Evolutionary conservation across 139 green algal species (phyloP).

Genomic region (Edaphochlamys debaryana): DNA sequence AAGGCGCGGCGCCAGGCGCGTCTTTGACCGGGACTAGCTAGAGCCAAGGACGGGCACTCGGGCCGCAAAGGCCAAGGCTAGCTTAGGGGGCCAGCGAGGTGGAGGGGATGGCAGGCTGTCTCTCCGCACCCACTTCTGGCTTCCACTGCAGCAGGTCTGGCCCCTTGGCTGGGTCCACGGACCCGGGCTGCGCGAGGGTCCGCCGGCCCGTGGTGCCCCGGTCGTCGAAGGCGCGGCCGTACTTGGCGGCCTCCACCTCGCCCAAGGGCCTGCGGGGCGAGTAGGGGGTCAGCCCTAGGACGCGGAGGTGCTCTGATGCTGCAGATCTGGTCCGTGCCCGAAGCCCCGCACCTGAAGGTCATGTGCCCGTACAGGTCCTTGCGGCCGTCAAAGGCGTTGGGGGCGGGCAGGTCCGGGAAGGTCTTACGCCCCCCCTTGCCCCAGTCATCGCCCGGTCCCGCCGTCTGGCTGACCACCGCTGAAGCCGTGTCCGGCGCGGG

Average conservation of each 20-base stretch:
- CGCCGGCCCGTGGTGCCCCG: not conserved
- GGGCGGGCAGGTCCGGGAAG: not conserved
- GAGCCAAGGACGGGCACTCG: no score
- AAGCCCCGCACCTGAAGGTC: constrained; percentile 33
- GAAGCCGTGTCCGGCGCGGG: constrained; percentile 26
- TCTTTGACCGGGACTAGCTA: no score
- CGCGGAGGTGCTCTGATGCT: no score
- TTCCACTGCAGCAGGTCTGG: constrained; percentile 43
- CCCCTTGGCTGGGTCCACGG: constrained; percentile 42
- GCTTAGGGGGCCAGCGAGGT: no score
- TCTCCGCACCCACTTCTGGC: constrained; percentile 38
- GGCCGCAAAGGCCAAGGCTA: no score
- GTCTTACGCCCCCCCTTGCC: not conserved
- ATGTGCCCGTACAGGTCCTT: constrained; percentile 49
- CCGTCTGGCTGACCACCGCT: constrained; percentile 4
- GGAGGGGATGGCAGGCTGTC: no score
- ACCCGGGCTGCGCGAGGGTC: not conserved
- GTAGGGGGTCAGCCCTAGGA: no score
- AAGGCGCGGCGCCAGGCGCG: no score
- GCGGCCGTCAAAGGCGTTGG: constrained; percentile 9
- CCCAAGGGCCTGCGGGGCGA: constrained; percentile 30
- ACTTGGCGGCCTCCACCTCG: not conserved
- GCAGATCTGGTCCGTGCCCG: no score
- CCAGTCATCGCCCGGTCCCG: constrained; percentile 13
- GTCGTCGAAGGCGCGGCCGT: constrained; percentile 30